phyloP scores from a whole-genome alignment of 129 eudicot species.

The Scalesia atractyloides region DNA sequence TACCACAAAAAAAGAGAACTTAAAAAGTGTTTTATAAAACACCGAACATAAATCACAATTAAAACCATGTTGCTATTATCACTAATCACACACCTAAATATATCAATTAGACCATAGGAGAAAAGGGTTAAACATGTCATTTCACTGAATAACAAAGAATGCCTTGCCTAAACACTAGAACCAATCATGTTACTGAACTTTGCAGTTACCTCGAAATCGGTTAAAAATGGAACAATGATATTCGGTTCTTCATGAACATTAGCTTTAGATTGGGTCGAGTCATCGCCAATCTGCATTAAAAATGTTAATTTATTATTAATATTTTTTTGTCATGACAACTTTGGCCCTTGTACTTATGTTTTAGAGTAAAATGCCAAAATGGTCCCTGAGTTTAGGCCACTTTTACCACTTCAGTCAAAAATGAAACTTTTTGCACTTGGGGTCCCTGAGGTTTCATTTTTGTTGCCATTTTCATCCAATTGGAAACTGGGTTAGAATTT shows the following conservation, averaged over 20 bases:
- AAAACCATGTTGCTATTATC: slow-evolving; percentile 5
- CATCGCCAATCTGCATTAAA: slow-evolving; percentile 29
- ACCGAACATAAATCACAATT: slow-evolving; percentile 6
- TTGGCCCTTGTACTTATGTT: neutral
- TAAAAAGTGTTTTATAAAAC: too few relatives aligned
- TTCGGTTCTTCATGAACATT: slow-evolving; percentile 24
- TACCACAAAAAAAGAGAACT: neutral
- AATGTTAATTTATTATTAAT: neutral
- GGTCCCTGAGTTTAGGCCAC: too few relatives aligned
- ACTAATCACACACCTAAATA: slow-evolving; percentile 25
- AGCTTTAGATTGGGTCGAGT: slow-evolving; percentile 23
- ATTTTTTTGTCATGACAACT: neutral
- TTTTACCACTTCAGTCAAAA: too few relatives aligned
- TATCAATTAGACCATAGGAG: slow-evolving; percentile 2
- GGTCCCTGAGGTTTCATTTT: too few relatives aligned
- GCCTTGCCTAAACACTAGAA: slow-evolving; percentile 21
- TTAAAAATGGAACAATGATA: neutral
- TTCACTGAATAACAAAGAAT: slow-evolving; percentile 27
- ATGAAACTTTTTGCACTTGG: too few relatives aligned
- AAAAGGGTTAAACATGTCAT: slow-evolving; percentile 21
- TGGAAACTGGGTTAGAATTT: too few relatives aligned
- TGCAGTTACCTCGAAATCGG: slow-evolving; percentile 14
- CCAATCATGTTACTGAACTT: slow-evolving; percentile 12
- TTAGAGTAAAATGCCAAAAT: too few relatives aligned
- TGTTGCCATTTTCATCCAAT: too few relatives aligned